Evolutionary conservation across 208 protist genomes (phyloP).

Genomic region (Willaertia magna): DNA sequence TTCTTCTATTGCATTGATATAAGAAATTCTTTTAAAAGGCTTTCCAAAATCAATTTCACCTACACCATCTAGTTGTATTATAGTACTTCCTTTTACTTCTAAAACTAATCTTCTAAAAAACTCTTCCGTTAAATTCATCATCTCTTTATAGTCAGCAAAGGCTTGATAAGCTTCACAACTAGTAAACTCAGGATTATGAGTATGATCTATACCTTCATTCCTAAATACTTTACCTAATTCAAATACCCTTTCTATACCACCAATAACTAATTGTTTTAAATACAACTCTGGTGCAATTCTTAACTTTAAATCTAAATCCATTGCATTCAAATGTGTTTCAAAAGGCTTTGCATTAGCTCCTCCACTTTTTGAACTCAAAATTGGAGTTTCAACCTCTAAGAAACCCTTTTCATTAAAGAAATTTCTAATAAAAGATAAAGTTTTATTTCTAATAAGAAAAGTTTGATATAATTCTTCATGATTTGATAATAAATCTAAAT

Average conservation of each 20-base stretch:
- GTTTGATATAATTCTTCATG: background rate
- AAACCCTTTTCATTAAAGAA: slow-evolving; percentile 58
- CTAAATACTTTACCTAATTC: slow-evolving; percentile 82
- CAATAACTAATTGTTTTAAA: slow-evolving; percentile 81
- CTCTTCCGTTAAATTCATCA: slow-evolving; percentile 78
- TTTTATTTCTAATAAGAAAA: background rate
- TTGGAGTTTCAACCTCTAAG: slow-evolving; percentile 82
- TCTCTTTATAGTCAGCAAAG: slow-evolving; percentile 79
- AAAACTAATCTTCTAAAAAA: slow-evolving; percentile 48
- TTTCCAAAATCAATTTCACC: slow-evolving; percentile 57
- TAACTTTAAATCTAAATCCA: slow-evolving; percentile 54
- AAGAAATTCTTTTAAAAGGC: slow-evolving; percentile 65
- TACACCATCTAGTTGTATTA: slow-evolving; percentile 48
- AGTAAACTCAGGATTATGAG: slow-evolving; percentile 88
- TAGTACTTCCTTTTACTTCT: slow-evolving; percentile 79
- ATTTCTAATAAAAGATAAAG: slow-evolving; percentile 42
- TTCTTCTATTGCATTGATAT: slow-evolving; percentile 65
- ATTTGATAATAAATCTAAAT: background rate
- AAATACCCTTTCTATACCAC: slow-evolving; percentile 79
- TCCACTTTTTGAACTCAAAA: slow-evolving; percentile 61
- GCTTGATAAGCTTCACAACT: slow-evolving; percentile 78
- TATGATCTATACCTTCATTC: slow-evolving; percentile 79
- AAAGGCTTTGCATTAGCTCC: slow-evolving; percentile 78
- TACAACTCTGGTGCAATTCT: slow-evolving; percentile 79
- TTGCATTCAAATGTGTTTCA: slow-evolving; percentile 70